Conservation (phyloP, 257 asterid genomes). For the Jacaranda mimosifolia region DNA sequence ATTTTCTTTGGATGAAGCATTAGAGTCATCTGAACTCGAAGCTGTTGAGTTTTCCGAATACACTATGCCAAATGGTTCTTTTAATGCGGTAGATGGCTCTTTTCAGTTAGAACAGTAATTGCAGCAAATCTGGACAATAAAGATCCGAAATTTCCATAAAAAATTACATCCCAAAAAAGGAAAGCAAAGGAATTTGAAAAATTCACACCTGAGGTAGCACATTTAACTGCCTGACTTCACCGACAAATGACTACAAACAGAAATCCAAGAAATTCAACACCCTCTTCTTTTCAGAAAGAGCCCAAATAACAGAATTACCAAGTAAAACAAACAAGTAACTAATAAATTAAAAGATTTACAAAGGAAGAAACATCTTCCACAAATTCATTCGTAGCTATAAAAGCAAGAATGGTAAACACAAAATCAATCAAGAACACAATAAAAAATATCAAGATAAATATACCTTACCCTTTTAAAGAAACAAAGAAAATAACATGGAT, state of each 20-base stretch:
- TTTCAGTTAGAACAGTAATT: constrained; percentile 34
- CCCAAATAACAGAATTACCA: constrained; percentile 6
- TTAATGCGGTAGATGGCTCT: constrained; percentile 66
- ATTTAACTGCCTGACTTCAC: no score
- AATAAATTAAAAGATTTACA: constrained; percentile 52
- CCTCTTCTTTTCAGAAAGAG: neutral
- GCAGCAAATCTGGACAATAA: constrained; percentile 34
- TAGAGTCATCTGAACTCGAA: constrained; percentile 48
- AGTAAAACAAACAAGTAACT: constrained; percentile 22
- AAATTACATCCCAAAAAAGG: no score
- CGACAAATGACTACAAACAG: no score
- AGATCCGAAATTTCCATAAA: constrained; percentile 36
- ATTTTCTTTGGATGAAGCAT: constrained; percentile 50
- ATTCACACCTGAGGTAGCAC: no score
- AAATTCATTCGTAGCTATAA: constrained; percentile 69
- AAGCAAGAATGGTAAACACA: constrained; percentile 22
- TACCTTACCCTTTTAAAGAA: constrained; percentile 6
- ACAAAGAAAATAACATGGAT: neutral
- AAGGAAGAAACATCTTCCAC: constrained; percentile 78
- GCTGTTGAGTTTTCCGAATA: constrained; percentile 56
- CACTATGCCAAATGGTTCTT: constrained; percentile 73
- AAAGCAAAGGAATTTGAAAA: no score
- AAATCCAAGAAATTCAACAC: constrained; percentile 32
- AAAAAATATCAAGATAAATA: constrained; percentile 2
- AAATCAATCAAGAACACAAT: constrained; percentile 36